Conservation (phyloP, 495 filamentous ascomycete genomes). For the Glutinoglossum americanum region DNA sequence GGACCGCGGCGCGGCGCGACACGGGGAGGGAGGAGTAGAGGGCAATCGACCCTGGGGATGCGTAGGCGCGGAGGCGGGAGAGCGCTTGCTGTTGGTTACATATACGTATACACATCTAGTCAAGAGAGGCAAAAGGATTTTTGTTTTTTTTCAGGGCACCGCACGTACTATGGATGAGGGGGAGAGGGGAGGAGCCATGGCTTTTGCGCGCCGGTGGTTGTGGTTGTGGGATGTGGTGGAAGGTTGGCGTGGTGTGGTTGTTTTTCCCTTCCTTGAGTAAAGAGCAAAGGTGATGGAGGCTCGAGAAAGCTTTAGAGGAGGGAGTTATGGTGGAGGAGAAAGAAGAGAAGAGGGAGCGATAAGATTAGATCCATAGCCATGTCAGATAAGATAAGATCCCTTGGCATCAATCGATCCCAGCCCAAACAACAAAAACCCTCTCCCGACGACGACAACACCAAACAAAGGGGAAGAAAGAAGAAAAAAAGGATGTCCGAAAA, state of each 20-base stretch:
- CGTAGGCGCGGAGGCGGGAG: slow-evolving; percentile 48
- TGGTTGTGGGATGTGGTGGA: not conserved
- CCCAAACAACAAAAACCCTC: too few relatives aligned
- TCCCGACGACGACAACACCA: too few relatives aligned
- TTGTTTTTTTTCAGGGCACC: not conserved
- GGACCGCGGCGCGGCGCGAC: slow-evolving; percentile 55
- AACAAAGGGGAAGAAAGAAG: too few relatives aligned
- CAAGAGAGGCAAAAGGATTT: not conserved
- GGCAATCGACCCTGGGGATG: slow-evolving; percentile 30
- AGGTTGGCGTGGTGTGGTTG: not conserved
- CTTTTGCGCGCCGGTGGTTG: too few relatives aligned
- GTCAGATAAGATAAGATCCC: too few relatives aligned
- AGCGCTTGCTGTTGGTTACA: slow-evolving; percentile 60
- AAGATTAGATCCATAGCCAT: not conserved
- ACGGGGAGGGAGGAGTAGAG: slow-evolving; percentile 44
- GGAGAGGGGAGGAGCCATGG: slow-evolving; percentile 33
- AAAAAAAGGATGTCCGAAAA: not conserved
- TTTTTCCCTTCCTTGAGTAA: too few relatives aligned
- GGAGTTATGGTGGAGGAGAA: too few relatives aligned
- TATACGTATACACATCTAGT: too few relatives aligned
- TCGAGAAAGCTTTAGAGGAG: too few relatives aligned
- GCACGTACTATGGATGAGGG: slow-evolving; percentile 31
- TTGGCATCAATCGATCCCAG: too few relatives aligned
- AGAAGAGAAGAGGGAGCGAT: slow-evolving; percentile 4
- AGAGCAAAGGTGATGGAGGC: too few relatives aligned